Evolutionary conservation across 2,329 filamentous ascomycete species (phyloP).

Genomic region (Rhynchosporium graminicola): DNA sequence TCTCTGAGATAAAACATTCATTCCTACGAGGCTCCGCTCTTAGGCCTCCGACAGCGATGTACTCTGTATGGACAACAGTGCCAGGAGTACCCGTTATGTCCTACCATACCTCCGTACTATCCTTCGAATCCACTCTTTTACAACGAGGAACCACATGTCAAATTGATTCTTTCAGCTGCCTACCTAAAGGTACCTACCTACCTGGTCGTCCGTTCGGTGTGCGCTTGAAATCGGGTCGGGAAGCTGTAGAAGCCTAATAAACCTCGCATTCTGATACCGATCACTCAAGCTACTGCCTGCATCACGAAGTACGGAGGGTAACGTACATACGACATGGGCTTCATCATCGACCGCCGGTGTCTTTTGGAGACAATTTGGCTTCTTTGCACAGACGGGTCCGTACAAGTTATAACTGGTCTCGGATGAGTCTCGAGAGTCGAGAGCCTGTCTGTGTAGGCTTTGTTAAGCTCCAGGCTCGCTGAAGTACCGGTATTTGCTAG

Average conservation of each 20-base stretch:
- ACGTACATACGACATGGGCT: neutral
- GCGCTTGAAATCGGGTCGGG: neutral
- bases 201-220: neutral
- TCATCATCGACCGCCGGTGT: neutral
- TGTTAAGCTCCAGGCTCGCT: neutral
- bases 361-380: neutral
- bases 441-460: neutral
- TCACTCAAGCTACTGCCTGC: no score
- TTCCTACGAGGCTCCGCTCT: no score
- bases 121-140: neutral
- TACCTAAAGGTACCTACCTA: no score
- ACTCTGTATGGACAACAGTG: no score
- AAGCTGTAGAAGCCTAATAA: neutral
- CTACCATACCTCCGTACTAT: neutral
- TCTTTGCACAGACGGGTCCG: neutral
- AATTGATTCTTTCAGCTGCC: neutral
- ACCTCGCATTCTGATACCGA: conserved; percentile 6
- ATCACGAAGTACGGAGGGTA: no score
- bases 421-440: no score
- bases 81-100: no score
- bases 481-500: conserved; percentile 3
- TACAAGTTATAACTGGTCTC: neutral
- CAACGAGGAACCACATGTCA: conserved; percentile 9
- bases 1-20: conserved; percentile 7
- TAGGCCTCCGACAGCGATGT: no score